A percentile compares a stretch with the other conserved stretches of the same genome.
phyloP scores from a whole-genome alignment of 2,329 filamentous ascomycete genomes.

The Fusarium compactum region DNA sequence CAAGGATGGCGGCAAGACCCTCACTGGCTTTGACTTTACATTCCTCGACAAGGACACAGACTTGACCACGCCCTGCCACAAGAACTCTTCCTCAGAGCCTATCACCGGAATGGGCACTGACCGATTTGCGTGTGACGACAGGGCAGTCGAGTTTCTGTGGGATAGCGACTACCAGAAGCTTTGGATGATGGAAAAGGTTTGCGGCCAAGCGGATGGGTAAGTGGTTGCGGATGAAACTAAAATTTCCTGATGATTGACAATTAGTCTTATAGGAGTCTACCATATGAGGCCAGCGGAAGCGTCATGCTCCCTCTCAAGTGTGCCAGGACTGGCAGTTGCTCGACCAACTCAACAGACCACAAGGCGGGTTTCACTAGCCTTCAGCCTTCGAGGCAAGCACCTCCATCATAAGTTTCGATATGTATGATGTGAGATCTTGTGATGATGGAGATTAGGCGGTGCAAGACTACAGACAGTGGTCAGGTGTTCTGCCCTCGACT shows the following conservation, averaged over 20 bases:
- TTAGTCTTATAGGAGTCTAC: conserved; percentile 35
- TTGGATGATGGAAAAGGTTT: conserved; percentile 60
- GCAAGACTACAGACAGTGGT: conserved; percentile 7
- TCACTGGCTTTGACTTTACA: conserved; percentile 54
- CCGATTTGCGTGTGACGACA: conserved; percentile 59
- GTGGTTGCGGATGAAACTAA: conserved; percentile 16
- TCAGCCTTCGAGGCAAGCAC: conserved; percentile 42
- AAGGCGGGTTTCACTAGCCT: conserved; percentile 49
- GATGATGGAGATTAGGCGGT: conserved; percentile 3
- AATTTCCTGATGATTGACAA: conserved; percentile 1
- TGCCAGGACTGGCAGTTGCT: conserved; percentile 40
- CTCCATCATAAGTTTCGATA: conserved; percentile 10
- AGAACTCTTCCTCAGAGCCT: conserved; percentile 57
- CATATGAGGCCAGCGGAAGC: conserved; percentile 52
- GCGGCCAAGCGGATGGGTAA: conserved; percentile 54
- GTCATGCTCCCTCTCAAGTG: conserved; percentile 38
- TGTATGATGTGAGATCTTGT: conserved; percentile 9
- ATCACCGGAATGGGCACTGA: conserved; percentile 39
- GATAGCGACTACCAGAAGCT: conserved; percentile 46
- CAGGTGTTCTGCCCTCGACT: conserved; percentile 14
- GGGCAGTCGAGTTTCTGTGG: conserved; percentile 59
- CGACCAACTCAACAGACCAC: conserved; percentile 50
- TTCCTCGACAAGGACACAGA: conserved; percentile 57
- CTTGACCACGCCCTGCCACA: conserved; percentile 57
- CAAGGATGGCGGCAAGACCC: conserved; percentile 51